Conservation (phyloP, 2,329 filamentous ascomycete genomes). For the Microthyrium microscopicum region DNA sequence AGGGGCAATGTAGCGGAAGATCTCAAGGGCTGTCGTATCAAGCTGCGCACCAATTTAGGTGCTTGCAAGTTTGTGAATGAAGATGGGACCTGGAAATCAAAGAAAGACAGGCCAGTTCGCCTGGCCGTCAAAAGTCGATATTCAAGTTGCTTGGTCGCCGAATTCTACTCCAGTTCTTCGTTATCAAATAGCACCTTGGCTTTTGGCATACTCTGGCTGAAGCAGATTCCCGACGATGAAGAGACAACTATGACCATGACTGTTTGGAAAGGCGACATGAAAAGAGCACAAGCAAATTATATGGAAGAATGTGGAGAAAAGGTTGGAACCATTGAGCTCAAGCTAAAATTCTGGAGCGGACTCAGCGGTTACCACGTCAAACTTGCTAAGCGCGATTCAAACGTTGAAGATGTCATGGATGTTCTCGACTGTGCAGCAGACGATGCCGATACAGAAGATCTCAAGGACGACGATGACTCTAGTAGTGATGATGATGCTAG, state of each 20-base stretch:
- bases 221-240: constrained; percentile 53
- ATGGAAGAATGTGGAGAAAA: constrained; percentile 39
- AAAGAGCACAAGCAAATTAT: constrained; percentile 32
- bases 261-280: constrained; percentile 50
- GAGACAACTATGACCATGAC: constrained; percentile 39
- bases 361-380: constrained; percentile 41
- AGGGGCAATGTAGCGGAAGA: constrained; percentile 13
- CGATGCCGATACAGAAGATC: constrained; percentile 27
- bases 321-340: constrained; percentile 41
- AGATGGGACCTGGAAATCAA: constrained; percentile 32
- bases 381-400: constrained; percentile 36
- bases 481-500: constrained; percentile 2
- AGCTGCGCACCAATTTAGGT: constrained; percentile 41
- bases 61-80: constrained; percentile 39
- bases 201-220: constrained; percentile 51
- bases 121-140: constrained; percentile 47
- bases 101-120: constrained; percentile 27
- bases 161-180: constrained; percentile 41
- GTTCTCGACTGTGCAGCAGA: constrained; percentile 45
- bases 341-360: constrained; percentile 43
- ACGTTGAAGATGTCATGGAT: constrained; percentile 45
- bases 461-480: not conserved
- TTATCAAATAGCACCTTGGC: constrained; percentile 39
- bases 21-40: constrained; percentile 36
- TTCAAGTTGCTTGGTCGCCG: constrained; percentile 36